phyloP scores from a whole-genome alignment of 306 rosid species.

The Betula pendula region DNA sequence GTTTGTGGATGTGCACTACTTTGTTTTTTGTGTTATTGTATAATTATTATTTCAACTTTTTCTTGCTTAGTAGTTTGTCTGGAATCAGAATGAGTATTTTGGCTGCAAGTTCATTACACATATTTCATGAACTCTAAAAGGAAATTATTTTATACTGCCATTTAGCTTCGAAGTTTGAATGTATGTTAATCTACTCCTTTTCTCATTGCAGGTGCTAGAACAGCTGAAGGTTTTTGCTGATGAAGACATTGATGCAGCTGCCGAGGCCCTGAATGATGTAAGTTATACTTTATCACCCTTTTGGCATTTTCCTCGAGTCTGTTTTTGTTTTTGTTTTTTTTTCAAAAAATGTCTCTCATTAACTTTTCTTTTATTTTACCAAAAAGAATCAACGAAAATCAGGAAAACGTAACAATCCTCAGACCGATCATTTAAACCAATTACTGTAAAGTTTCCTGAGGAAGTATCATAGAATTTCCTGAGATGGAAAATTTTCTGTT shows the following conservation, averaged over 20 bases:
- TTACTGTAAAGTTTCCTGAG: too few species aligned
- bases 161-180: background rate
- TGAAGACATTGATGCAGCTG: slow-evolving; percentile 81
- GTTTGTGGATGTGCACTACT: background rate
- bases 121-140: background rate
- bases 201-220: slow-evolving; percentile 61
- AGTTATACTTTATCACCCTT: slow-evolving; percentile 25
- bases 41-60: background rate
- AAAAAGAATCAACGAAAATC: too few species aligned
- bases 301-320: slow-evolving; percentile 6
- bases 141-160: background rate
- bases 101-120: background rate
- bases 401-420: too few species aligned
- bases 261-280: slow-evolving; percentile 87
- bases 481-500: too few species aligned
- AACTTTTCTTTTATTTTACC: too few species aligned
- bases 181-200: slow-evolving; percentile 7
- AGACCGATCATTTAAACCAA: too few species aligned
- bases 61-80: background rate
- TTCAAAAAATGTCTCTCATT: too few species aligned
- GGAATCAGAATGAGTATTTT: background rate
- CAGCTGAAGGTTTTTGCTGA: slow-evolving; percentile 80
- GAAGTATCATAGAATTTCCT: too few species aligned
- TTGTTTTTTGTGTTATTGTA: background rate
- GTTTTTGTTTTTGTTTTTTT: too few species aligned